phyloP scores from a whole-genome alignment of 371 early-diverging fungal genomes.

The Cokeromyces recurvatus region DNA sequence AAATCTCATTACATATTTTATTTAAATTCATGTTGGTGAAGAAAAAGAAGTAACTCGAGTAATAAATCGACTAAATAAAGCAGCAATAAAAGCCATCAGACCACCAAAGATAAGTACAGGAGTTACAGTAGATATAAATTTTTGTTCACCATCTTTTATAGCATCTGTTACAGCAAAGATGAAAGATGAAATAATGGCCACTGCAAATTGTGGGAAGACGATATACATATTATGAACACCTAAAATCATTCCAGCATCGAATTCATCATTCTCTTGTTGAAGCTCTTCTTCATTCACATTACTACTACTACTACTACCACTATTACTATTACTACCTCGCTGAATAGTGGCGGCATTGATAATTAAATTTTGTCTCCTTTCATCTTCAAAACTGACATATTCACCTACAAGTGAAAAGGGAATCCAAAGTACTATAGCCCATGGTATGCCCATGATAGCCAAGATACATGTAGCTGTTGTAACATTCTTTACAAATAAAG shows the following conservation, averaged over 20 bases:
- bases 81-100: constrained; percentile 58
- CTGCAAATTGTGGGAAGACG: constrained; percentile 74
- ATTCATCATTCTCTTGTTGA: constrained; percentile 34
- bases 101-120: constrained; percentile 62
- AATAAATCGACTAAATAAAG: constrained; percentile 45
- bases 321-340: too few species aligned
- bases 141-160: constrained; percentile 7
- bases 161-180: constrained; percentile 48
- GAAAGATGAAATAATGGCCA: constrained; percentile 50
- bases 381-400: constrained; percentile 46
- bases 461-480: constrained; percentile 52
- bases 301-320: neutral
- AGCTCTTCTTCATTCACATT: constrained; percentile 5
- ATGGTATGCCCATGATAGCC: constrained; percentile 62
- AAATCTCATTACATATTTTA: too few species aligned
- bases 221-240: constrained; percentile 85
- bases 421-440: constrained; percentile 73
- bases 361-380: constrained; percentile 11
- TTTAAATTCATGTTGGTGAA: neutral
- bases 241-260: constrained; percentile 66
- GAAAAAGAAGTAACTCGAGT: constrained; percentile 20
- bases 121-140: constrained; percentile 39
- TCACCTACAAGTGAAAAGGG: constrained; percentile 77
- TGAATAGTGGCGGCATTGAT: too few species aligned
- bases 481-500: constrained; percentile 45